A percentile compares a stretch with the other conserved stretches of the same genome.
Conservation (phyloP, 495 filamentous ascomycete genomes). For the Podospora conica region DNA sequence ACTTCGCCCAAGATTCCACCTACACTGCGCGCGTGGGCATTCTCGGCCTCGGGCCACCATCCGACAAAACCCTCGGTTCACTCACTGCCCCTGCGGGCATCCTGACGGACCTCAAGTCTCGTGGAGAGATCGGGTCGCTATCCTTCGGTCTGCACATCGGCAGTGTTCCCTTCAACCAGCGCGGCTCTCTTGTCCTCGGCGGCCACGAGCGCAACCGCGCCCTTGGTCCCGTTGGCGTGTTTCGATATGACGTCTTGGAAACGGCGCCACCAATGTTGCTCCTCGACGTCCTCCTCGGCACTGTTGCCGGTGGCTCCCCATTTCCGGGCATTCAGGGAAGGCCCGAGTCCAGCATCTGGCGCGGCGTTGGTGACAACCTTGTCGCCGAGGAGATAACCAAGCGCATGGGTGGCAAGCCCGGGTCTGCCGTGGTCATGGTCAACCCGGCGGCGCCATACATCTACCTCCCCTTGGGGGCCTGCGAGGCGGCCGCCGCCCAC, state of each 20-base stretch:
- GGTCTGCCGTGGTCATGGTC: background rate
- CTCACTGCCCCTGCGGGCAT: background rate
- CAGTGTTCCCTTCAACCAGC: background rate
- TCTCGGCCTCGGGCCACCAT: background rate
- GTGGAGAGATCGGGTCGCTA: background rate
- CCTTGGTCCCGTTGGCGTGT: background rate
- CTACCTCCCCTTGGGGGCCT: constrained; percentile 45
- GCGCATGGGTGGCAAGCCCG: background rate
- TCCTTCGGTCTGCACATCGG: background rate
- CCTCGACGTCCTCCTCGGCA: background rate
- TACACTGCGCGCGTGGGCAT: background rate
- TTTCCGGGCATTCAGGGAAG: background rate
- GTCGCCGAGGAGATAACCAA: background rate
- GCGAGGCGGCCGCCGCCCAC: constrained; percentile 40
- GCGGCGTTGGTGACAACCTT: background rate
- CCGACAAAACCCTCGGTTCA: background rate
- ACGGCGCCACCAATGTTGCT: background rate
- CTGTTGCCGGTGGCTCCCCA: background rate
- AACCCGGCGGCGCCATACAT: constrained; percentile 35
- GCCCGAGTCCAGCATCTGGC: background rate
- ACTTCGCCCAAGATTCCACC: background rate
- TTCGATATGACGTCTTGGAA: background rate
- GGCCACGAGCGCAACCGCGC: background rate
- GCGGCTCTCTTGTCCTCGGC: background rate
- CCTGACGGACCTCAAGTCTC: background rate